Conservation (phyloP, 75 land plant species). For the Azolla pinnata region DNA sequence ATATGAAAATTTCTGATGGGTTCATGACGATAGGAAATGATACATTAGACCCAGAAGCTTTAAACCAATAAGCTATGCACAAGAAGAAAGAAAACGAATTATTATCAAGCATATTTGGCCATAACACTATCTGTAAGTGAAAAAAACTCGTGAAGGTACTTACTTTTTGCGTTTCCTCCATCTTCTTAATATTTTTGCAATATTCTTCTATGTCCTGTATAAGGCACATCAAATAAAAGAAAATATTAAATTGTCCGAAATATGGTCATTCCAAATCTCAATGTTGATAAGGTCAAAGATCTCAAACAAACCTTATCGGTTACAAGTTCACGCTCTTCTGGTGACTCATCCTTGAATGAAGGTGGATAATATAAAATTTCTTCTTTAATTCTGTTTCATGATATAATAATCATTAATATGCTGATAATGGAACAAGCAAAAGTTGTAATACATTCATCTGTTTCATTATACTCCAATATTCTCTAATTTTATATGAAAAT, state of each 20-base stretch:
- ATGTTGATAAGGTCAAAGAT: too few relatives aligned
- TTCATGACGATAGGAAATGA: too few relatives aligned
- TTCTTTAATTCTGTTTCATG: constrained; percentile 25
- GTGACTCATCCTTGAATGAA: constrained; percentile 18
- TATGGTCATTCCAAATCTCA: too few relatives aligned
- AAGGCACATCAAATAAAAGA: too few relatives aligned
- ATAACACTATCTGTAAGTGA: background rate
- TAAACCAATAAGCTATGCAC: background rate
- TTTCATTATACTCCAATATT: too few relatives aligned
- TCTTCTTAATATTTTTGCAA: background rate
- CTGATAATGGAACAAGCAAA: too few relatives aligned
- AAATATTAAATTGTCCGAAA: too few relatives aligned
- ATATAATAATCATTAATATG: too few relatives aligned
- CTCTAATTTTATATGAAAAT: too few relatives aligned
- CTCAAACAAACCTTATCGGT: constrained; percentile 19
- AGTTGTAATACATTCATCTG: too few relatives aligned
- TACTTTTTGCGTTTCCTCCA: constrained; percentile 10
- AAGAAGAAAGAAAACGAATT: background rate
- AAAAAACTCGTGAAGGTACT: background rate
- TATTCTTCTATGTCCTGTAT: constrained; percentile 9
- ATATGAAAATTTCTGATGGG: too few relatives aligned
- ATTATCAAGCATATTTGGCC: background rate
- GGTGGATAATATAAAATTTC: constrained; percentile 16
- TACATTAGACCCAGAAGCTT: too few relatives aligned
- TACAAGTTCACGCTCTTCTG: constrained; percentile 26